Evolutionary conservation across 1,139 yeast genomes (phyloP).

Genomic region (Yamadazyma conglobata): DNA sequence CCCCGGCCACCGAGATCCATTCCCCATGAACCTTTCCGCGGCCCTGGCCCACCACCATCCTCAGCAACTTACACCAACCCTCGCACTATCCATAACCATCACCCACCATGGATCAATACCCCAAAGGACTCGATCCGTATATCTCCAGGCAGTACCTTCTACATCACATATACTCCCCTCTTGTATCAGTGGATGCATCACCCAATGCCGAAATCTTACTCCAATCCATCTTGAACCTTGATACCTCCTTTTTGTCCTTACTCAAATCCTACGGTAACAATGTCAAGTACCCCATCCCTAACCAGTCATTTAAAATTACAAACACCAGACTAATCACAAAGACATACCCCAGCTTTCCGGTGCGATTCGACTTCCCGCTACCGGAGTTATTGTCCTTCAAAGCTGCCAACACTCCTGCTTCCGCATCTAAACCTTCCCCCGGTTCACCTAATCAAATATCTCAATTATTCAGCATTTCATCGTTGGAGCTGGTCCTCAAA

Average conservation of each 20-base stretch:
- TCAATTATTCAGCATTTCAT: constrained; percentile 40
- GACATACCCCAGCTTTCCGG: constrained; percentile 42
- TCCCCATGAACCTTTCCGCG: too few relatives aligned
- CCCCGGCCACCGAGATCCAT: too few relatives aligned
- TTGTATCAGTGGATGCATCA: constrained; percentile 53
- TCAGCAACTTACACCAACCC: too few relatives aligned
- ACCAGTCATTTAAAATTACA: constrained; percentile 37
- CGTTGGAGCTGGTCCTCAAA: constrained; percentile 34
- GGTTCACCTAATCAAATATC: too few relatives aligned
- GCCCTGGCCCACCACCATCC: too few relatives aligned
- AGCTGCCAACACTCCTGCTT: constrained; percentile 15
- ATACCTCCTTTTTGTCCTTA: constrained; percentile 33
- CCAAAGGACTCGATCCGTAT: constrained; percentile 42
- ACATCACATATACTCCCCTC: constrained; percentile 56
- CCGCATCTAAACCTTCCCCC: constrained; percentile 7
- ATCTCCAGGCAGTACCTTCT: constrained; percentile 41
- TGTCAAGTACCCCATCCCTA: constrained; percentile 38
- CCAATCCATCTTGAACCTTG: constrained; percentile 29
- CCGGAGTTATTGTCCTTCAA: constrained; percentile 38
- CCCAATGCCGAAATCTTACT: constrained; percentile 48
- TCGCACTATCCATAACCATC: too few relatives aligned
- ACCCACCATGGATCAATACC: too few relatives aligned
- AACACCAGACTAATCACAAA: constrained; percentile 43
- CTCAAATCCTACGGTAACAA: constrained; percentile 46
- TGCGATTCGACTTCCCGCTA: constrained; percentile 41